Evolutionary conservation across 495 filamentous ascomycete species (phyloP).

Genomic region (Pyronema omphalodes): DNA sequence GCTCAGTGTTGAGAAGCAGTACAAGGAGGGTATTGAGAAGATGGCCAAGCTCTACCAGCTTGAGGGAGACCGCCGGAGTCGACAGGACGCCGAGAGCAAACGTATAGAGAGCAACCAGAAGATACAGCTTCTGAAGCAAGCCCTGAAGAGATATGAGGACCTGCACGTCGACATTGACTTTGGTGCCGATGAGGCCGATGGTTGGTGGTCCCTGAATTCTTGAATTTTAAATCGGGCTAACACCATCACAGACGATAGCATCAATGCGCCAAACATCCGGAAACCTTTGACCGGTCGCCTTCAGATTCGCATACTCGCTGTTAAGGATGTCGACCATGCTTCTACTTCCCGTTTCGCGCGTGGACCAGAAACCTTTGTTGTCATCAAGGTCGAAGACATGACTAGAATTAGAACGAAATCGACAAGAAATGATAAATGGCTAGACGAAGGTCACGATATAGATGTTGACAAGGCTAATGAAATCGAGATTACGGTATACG

Average conservation of each 20-base stretch:
- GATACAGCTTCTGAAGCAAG: conserved; percentile 87
- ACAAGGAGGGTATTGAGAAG: conserved; percentile 97
- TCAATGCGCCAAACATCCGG: conserved; percentile 83
- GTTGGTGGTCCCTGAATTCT: conserved; percentile 34
- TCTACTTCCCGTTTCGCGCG: conserved; percentile 69
- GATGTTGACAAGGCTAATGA: conserved; percentile 97
- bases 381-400: conserved; percentile 89
- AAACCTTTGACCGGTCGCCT: conserved; percentile 85
- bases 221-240: conserved; percentile 7
- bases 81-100: conserved; percentile 71
- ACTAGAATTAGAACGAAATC: conserved; percentile 76
- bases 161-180: conserved; percentile 88
- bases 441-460: conserved; percentile 73
- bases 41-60: conserved; percentile 97
- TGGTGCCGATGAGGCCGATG: conserved; percentile 55
- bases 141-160: conserved; percentile 91
- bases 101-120: conserved; percentile 93
- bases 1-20: conserved; percentile 95
- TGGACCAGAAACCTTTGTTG: conserved; percentile 83
- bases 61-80: conserved; percentile 94
- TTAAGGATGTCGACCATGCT: conserved; percentile 90
- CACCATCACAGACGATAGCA: conserved; percentile 61
- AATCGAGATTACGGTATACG: conserved; percentile 92
- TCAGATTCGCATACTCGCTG: conserved; percentile 64
- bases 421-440: conserved; percentile 74